These are phyloP conservation scores for Fusarium fracticaudum DNA, from an alignment of 2,329 filamentous ascomycete genomes.

Conservation along the genomic window DNA sequence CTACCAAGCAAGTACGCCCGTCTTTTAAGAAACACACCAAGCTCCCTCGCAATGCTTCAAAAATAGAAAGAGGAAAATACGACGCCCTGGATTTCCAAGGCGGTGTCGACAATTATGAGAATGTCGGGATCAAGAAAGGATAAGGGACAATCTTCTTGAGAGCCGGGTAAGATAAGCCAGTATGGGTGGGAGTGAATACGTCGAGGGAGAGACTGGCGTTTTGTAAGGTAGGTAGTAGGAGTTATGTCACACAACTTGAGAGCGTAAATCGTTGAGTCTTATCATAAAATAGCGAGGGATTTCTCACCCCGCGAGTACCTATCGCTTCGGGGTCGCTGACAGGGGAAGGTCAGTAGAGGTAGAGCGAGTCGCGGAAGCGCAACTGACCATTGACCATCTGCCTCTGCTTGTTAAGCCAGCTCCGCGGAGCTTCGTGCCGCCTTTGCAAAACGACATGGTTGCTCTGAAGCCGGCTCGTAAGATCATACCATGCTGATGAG, in stretches of 20 bases:
- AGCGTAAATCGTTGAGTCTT: constrained; percentile 10
- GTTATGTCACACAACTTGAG: constrained; percentile 14
- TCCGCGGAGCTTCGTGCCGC: constrained; percentile 77
- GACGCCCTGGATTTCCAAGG: constrained; percentile 13
- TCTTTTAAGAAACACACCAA: constrained; percentile 37
- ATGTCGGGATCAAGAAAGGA: constrained; percentile 13
- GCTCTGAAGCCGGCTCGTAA: constrained; percentile 80
- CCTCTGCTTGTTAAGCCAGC: constrained; percentile 87
- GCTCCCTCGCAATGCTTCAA: constrained; percentile 44
- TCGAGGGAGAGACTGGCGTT: constrained; percentile 15
- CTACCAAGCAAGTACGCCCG: constrained; percentile 36
- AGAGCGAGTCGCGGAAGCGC: constrained; percentile 54
- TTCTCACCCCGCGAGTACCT: constrained; percentile 51
- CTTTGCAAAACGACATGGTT: constrained; percentile 83
- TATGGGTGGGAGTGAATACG: constrained; percentile 6
- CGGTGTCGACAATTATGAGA: constrained; percentile 7
- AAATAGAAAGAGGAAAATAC: constrained; percentile 13
- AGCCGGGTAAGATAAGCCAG: constrained; percentile 5
- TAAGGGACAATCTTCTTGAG: constrained; percentile 12
- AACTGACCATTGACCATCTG: constrained; percentile 71
- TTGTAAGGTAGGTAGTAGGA: not conserved
- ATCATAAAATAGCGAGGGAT: constrained; percentile 23
- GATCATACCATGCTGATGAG: constrained; percentile 86
- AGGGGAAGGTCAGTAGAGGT: constrained; percentile 54
- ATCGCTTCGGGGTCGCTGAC: constrained; percentile 59